phyloP scores from a whole-genome alignment of 768 basidiomycete genomes.

The Amylocystis lapponica region DNA sequence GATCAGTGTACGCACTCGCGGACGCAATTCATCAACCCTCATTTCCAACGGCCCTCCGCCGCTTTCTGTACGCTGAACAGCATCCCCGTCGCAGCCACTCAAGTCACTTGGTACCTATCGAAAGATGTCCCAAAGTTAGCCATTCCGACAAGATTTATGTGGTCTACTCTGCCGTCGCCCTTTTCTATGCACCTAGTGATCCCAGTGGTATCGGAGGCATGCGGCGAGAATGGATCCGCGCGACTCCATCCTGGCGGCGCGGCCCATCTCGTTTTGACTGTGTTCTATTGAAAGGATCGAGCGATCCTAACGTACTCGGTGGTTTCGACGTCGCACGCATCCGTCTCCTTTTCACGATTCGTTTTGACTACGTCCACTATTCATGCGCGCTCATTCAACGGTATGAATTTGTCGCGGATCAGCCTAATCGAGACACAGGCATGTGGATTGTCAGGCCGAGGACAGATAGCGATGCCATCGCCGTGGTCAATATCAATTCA shows the following conservation, averaged over 20 bases:
- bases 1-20: no score
- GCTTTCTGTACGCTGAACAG: no score
- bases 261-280: slow-evolving; percentile 12
- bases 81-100: no score
- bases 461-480: no score
- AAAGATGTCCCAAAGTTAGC: no score
- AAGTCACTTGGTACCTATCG: no score
- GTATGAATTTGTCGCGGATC: slow-evolving; percentile 3
- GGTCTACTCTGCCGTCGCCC: slow-evolving; percentile 16
- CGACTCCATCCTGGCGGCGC: slow-evolving; percentile 16
- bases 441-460: slow-evolving; percentile 24
- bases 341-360: slow-evolving; percentile 22
- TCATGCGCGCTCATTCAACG: slow-evolving; percentile 9
- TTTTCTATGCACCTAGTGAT: slow-evolving; percentile 26
- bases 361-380: slow-evolving; percentile 13
- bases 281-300: slow-evolving; percentile 13
- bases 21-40: no score
- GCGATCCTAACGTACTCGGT: slow-evolving; percentile 1
- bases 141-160: slow-evolving; percentile 7
- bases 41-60: no score
- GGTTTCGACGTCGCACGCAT: slow-evolving; percentile 14
- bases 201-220: slow-evolving; percentile 19
- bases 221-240: slow-evolving; percentile 17
- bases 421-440: slow-evolving; percentile 18
- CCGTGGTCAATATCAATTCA: slow-evolving; percentile 3